Conservation (phyloP, 2,329 filamentous ascomycete genomes). For the Neurospora sp. region DNA sequence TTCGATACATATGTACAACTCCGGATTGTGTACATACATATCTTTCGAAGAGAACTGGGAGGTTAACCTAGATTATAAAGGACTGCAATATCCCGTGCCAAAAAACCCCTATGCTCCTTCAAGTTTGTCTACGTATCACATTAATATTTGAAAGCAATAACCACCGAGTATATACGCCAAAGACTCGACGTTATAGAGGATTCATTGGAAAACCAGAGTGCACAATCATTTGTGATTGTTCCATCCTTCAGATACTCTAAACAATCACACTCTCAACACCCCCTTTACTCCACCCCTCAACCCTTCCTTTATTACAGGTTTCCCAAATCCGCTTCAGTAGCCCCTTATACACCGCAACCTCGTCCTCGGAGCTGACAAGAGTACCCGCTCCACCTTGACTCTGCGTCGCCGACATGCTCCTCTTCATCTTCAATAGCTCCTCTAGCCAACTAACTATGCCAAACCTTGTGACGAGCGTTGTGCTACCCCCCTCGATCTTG, state of each 20-base stretch:
- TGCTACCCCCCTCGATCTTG: conserved; percentile 60
- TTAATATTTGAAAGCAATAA: neutral
- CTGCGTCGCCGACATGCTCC: neutral
- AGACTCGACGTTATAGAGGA: neutral
- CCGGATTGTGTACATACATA: neutral
- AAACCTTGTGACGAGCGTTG: conserved; percentile 68
- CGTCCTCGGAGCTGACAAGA: conserved; percentile 23
- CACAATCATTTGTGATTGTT: neutral
- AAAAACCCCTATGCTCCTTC: neutral
- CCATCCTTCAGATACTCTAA: neutral
- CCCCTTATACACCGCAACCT: conserved; percentile 38
- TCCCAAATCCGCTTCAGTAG: conserved; percentile 51
- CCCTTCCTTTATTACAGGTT: conserved; percentile 56
- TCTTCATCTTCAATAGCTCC: conserved; percentile 31
- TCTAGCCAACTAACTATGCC: conserved; percentile 68
- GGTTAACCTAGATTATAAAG: neutral
- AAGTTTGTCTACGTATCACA: neutral
- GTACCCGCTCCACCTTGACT: conserved; percentile 1
- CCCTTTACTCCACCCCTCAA: conserved; percentile 55
- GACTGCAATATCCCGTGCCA: neutral
- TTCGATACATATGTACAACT: neutral
- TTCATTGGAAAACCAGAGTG: neutral
- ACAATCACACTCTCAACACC: conserved; percentile 21
- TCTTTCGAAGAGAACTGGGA: neutral
- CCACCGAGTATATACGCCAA: neutral